These are phyloP conservation scores for Ophiostoma quercus DNA, from an alignment of 2,329 filamentous ascomycete species.

Conservation along the genomic window DNA sequence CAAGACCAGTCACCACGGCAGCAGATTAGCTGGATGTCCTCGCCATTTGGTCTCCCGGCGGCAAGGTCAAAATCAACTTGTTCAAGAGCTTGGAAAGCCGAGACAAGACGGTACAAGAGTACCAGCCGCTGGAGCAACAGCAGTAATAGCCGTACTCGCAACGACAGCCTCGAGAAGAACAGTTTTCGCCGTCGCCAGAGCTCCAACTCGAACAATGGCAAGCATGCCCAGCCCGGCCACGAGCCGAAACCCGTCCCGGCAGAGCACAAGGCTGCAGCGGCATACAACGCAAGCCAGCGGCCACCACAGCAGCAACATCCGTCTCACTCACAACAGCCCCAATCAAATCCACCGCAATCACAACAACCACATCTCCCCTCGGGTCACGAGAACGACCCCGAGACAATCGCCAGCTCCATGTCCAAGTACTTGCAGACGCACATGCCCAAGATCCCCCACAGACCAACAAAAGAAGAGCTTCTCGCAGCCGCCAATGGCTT, in stretches of 20 bases:
- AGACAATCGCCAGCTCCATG: slow-evolving; percentile 47
- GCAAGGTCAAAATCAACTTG: not conserved
- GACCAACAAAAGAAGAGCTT: slow-evolving; percentile 89
- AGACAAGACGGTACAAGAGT: slow-evolving; percentile 31
- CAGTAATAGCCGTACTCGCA: slow-evolving; percentile 18
- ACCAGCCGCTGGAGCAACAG: slow-evolving; percentile 30
- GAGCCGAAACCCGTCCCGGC: not conserved
- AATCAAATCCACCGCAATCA: not conserved
- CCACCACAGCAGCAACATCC: not conserved
- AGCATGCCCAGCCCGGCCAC: not conserved
- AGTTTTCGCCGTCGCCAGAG: not conserved
- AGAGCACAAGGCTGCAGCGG: slow-evolving; percentile 11
- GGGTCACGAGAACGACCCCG: slow-evolving; percentile 33
- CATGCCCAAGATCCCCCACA: slow-evolving; percentile 68
- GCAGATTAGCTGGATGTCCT: not conserved
- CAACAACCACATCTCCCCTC: not conserved
- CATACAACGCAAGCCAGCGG: slow-evolving; percentile 20
- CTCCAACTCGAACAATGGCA: not conserved
- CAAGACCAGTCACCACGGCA: slow-evolving; percentile 5
- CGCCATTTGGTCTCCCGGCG: not conserved
- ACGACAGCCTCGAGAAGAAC: not conserved
- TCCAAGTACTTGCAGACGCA: slow-evolving; percentile 56
- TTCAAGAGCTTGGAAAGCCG: slow-evolving; percentile 23
- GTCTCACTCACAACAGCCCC: not conserved
- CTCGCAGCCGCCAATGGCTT: slow-evolving; percentile 88